Conservation (phyloP, 177 flowering plant species). For the Tripterygium wilfordii region DNA sequence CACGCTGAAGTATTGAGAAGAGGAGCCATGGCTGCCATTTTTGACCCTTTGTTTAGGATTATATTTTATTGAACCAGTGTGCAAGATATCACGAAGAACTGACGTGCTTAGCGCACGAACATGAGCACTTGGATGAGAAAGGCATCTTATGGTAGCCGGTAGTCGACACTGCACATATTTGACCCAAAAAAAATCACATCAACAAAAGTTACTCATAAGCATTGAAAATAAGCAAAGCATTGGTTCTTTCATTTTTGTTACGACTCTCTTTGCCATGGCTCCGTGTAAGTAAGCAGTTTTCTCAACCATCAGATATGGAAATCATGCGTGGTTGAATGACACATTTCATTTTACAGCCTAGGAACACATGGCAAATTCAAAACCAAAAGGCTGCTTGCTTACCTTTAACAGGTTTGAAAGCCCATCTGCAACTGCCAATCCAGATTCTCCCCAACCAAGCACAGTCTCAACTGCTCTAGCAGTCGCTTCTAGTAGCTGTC, state of each 20-base stretch:
- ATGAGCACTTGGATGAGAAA: constrained; percentile 95
- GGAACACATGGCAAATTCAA: no score
- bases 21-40: constrained; percentile 28
- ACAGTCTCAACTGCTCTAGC: constrained; percentile 80
- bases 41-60: constrained; percentile 19
- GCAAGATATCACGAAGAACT: constrained; percentile 71
- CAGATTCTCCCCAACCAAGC: constrained; percentile 79
- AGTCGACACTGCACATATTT: constrained; percentile 78
- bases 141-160: constrained; percentile 78
- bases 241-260: no score
- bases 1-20: constrained; percentile 27
- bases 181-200: constrained; percentile 1
- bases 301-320: no score
- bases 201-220: no score
- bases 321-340: no score
- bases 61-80: constrained; percentile 35
- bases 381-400: constrained; percentile 5
- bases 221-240: no score
- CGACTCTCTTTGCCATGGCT: no score
- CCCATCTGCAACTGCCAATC: constrained; percentile 70
- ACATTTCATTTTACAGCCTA: no score
- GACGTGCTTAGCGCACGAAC: constrained; percentile 96
- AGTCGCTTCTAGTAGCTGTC: constrained; percentile 89
- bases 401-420: constrained; percentile 88
- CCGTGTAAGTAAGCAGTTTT: no score